phyloP scores from a whole-genome alignment of 2,329 filamentous ascomycete species.

The Ophiostoma sp. region DNA sequence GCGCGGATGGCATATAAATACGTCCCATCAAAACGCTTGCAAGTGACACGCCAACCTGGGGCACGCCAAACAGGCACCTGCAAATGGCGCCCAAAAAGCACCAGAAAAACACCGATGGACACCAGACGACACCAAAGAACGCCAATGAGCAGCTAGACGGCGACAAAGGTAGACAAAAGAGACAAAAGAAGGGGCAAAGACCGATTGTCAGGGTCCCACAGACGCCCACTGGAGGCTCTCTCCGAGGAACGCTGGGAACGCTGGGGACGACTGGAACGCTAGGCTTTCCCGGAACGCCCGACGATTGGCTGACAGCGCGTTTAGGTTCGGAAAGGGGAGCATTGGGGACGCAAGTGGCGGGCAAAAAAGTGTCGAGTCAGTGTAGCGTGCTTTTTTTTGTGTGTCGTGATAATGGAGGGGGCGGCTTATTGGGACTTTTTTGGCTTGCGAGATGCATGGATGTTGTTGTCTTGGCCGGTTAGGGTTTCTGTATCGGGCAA shows the following conservation, averaged over 20 bases:
- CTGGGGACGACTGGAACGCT: not conserved
- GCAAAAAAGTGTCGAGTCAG: constrained; percentile 19
- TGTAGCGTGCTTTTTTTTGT: constrained; percentile 15
- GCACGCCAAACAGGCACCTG: not conserved
- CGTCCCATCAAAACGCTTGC: not conserved
- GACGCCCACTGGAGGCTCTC: constrained; percentile 1
- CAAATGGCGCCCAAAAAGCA: not conserved
- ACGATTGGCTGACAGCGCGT: constrained; percentile 18
- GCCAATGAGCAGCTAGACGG: constrained; percentile 2
- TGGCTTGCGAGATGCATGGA: not conserved
- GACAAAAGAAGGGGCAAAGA: not conserved
- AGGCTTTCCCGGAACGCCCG: constrained; percentile 1
- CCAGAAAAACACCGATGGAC: not conserved
- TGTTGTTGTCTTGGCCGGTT: not conserved
- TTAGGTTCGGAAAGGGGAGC: constrained; percentile 6
- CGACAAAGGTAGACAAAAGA: constrained; percentile 1
- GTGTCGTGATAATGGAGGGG: not conserved
- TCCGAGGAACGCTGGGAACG: not conserved
- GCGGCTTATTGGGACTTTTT: not conserved
- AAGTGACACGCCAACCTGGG: not conserved
- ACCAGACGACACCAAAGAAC: not conserved
- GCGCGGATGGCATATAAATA: constrained; percentile 11
- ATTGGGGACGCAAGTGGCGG: not conserved
- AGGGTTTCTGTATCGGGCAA: constrained; percentile 13
- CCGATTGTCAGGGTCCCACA: constrained; percentile 4